phyloP scores from a whole-genome alignment of 352 stramenopile genomes.

The Pythium folliculosum region DNA sequence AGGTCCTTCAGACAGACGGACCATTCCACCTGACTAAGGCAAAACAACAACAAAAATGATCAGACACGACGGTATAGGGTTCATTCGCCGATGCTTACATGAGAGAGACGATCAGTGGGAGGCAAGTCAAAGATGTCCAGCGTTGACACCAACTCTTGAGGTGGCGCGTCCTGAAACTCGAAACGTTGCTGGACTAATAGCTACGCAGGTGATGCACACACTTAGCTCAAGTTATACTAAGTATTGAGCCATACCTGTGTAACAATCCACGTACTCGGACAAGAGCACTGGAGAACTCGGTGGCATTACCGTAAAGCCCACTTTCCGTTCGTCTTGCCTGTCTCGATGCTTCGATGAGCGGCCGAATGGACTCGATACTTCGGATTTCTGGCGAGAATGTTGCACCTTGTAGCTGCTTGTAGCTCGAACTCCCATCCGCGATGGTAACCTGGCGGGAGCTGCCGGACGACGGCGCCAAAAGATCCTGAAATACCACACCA shows the following conservation, averaged over 20 bases:
- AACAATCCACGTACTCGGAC: constrained; percentile 34
- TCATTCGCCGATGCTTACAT: constrained; percentile 22
- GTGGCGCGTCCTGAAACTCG: constrained; percentile 32
- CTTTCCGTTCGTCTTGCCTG: constrained; percentile 30
- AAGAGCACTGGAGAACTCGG: constrained; percentile 50
- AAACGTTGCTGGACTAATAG: constrained; percentile 51
- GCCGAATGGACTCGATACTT: constrained; percentile 26
- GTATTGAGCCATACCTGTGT: not conserved
- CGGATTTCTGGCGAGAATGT: constrained; percentile 34
- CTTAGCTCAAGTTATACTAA: not conserved
- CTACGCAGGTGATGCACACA: constrained; percentile 2
- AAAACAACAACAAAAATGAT: not conserved
- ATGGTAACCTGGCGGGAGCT: not conserved
- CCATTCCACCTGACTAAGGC: constrained; percentile 27
- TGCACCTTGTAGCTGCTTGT: constrained; percentile 28
- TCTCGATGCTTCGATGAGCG: constrained; percentile 35
- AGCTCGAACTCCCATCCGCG: constrained; percentile 8
- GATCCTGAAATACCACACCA: constrained; percentile 14
- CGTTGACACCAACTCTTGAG: constrained; percentile 45
- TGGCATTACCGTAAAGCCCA: constrained; percentile 43
- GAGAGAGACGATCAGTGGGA: constrained; percentile 47
- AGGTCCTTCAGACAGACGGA: constrained; percentile 52
- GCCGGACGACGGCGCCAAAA: not conserved
- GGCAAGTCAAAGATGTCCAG: constrained; percentile 53
- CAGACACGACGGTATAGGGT: not conserved